Percentiles rank a stretch among this genome's conserved stretches.
Evolutionary conservation across 176 grass and related monocot species (phyloP).

Genomic region (Luzula sylvatica): DNA sequence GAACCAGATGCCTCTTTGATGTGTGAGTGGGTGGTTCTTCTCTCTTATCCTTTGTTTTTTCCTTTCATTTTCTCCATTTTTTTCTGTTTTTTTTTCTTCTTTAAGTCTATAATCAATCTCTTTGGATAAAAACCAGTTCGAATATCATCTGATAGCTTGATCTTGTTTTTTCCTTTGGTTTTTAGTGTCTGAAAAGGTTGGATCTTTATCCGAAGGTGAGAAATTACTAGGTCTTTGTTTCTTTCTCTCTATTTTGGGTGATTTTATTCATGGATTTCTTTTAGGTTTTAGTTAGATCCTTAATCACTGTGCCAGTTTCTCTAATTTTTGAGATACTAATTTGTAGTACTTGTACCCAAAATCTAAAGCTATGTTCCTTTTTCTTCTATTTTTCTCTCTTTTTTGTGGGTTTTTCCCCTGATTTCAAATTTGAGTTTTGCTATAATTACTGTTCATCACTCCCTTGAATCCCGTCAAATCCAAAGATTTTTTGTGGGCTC

Average conservation of each 20-base stretch:
- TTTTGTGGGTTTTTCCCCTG: constrained; percentile 11
- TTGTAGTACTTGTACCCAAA: background rate
- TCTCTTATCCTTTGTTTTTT: constrained; percentile 27
- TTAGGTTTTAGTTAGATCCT: background rate
- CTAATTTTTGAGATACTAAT: constrained; percentile 2
- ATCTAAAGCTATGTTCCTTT: background rate
- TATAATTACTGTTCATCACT: constrained; percentile 9
- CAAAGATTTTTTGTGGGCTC: background rate
- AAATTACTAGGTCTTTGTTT: background rate
- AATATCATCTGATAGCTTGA: constrained; percentile 22
- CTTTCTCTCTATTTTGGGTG: background rate
- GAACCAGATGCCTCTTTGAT: constrained; percentile 83
- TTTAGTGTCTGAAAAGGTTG: constrained; percentile 1
- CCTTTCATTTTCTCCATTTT: constrained; percentile 10
- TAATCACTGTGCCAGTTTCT: background rate
- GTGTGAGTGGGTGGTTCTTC: constrained; percentile 75
- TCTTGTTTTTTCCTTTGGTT: constrained; percentile 25
- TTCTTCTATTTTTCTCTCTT: background rate
- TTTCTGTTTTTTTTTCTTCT: constrained; percentile 5
- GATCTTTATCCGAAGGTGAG: constrained; percentile 8
- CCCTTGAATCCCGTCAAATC: constrained; percentile 2
- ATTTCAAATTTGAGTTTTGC: constrained; percentile 8
- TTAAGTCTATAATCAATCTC: constrained; percentile 1
- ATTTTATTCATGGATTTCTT: constrained; percentile 1
- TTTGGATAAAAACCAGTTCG: constrained; percentile 15